Evolutionary conservation across 1,139 yeast species (phyloP).

Genomic region (Sugiyamaella grinbergsii): DNA sequence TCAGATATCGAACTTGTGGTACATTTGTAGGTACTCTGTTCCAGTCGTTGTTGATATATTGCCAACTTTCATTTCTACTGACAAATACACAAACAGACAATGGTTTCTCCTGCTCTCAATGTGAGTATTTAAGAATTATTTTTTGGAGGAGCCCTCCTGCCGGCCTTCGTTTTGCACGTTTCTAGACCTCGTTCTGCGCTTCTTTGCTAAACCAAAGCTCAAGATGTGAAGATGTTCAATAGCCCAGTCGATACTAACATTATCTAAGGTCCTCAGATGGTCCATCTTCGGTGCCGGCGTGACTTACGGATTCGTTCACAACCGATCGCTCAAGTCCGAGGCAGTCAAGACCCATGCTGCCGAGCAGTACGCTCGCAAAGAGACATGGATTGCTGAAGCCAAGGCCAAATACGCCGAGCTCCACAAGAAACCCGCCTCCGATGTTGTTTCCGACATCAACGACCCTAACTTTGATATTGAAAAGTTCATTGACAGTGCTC

Average conservation of each 20-base stretch:
- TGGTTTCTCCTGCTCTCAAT: constrained; percentile 36
- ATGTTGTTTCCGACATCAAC: constrained; percentile 67
- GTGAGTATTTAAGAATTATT: constrained; percentile 28
- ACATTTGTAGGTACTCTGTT: not conserved
- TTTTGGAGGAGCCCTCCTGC: not conserved
- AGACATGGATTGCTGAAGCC: constrained; percentile 81
- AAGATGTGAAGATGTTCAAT: not conserved
- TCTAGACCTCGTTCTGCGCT: too few species aligned
- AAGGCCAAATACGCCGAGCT: constrained; percentile 82
- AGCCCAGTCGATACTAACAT: not conserved
- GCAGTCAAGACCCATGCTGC: constrained; percentile 62
- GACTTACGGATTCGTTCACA: constrained; percentile 85
- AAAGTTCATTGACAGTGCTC: constrained; percentile 42
- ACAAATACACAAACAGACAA: constrained; percentile 14
- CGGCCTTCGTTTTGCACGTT: not conserved
- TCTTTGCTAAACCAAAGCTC: too few species aligned
- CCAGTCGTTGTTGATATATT: not conserved
- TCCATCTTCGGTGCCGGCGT: constrained; percentile 88
- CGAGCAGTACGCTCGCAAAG: constrained; percentile 63
- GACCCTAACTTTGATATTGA: constrained; percentile 90
- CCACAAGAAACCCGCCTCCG: constrained; percentile 48
- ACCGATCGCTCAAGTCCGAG: constrained; percentile 63
- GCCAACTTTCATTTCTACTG: not conserved
- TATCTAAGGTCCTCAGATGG: constrained; percentile 76
- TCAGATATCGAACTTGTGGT: constrained; percentile 9